Conservation (phyloP, 2,329 filamentous ascomycete species). For the Verticillium isaacii region DNA sequence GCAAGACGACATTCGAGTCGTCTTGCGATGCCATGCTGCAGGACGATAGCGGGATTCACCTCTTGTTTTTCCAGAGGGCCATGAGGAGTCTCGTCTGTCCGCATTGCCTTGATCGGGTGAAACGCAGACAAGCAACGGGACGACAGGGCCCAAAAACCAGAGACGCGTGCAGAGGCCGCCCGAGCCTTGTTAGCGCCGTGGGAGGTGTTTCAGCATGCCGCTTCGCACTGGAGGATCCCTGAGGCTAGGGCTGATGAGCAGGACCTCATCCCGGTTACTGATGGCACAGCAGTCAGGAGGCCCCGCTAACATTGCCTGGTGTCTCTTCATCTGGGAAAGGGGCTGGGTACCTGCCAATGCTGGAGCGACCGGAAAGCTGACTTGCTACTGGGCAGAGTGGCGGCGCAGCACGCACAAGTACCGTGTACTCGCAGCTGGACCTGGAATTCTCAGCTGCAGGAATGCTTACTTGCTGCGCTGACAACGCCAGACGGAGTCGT, state of each 20-base stretch:
- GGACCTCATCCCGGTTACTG: not conserved
- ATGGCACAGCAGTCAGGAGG: not conserved
- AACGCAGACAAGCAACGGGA: not conserved
- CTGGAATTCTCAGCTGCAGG: not conserved
- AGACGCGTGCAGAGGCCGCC: not conserved
- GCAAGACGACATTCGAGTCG: not conserved
- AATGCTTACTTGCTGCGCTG: not conserved
- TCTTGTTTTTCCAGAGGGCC: not conserved
- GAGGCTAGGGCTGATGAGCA: not conserved
- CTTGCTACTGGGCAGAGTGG: not conserved
- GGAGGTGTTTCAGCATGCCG: slow-evolving; percentile 10
- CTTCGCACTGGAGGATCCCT: not conserved
- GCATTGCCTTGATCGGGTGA: not conserved
- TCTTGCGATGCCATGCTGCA: not conserved
- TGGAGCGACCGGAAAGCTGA: not conserved
- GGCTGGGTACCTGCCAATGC: not conserved
- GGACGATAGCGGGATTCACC: not conserved
- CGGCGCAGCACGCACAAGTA: not conserved
- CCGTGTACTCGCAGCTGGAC: not conserved
- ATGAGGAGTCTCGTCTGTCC: not conserved
- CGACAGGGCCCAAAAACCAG: not conserved
- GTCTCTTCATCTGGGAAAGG: not conserved
- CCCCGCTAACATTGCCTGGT: not conserved
- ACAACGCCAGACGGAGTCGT: not conserved
- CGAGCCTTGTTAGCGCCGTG: not conserved